These are phyloP conservation scores for Zizania palustris DNA, from an alignment of 202 grass and related monocot species.

Conservation along the genomic window DNA sequence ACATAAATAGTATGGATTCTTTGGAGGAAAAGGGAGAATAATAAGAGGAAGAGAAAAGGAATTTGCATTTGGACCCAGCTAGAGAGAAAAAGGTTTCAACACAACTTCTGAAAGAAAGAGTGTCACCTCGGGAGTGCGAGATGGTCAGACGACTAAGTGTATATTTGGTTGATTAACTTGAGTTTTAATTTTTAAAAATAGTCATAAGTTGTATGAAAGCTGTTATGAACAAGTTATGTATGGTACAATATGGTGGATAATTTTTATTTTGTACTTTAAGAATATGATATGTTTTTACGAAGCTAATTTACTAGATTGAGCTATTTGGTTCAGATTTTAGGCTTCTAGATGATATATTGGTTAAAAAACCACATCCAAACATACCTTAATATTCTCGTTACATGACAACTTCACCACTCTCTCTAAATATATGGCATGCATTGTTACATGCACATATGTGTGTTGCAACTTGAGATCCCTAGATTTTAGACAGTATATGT, in stretches of 20 bases:
- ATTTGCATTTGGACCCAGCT: slow-evolving; percentile 4
- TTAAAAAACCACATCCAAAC: too few species aligned
- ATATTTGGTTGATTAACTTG: too few species aligned
- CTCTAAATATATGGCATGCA: background rate
- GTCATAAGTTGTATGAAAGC: too few species aligned
- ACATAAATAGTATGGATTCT: slow-evolving; percentile 12
- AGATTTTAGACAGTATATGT: background rate
- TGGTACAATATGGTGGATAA: too few species aligned
- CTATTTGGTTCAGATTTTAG: too few species aligned
- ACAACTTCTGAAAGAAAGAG: background rate
- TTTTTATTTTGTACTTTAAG: too few species aligned
- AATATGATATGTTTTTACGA: too few species aligned
- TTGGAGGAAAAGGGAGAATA: background rate
- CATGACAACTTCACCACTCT: background rate
- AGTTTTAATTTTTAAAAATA: too few species aligned
- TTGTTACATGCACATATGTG: background rate
- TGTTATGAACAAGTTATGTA: too few species aligned
- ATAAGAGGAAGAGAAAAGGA: background rate
- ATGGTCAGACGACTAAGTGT: background rate
- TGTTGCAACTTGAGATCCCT: background rate
- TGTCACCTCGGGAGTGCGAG: background rate
- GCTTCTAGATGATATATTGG: too few species aligned
- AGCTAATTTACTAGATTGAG: too few species aligned
- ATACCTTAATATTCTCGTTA: too few species aligned
- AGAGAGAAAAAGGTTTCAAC: background rate